A percentile compares a stretch with the other conserved stretches of the same genome.
phyloP scores from a whole-genome alignment of 169 alveolate species.

The Amoebophrya sp. region DNA sequence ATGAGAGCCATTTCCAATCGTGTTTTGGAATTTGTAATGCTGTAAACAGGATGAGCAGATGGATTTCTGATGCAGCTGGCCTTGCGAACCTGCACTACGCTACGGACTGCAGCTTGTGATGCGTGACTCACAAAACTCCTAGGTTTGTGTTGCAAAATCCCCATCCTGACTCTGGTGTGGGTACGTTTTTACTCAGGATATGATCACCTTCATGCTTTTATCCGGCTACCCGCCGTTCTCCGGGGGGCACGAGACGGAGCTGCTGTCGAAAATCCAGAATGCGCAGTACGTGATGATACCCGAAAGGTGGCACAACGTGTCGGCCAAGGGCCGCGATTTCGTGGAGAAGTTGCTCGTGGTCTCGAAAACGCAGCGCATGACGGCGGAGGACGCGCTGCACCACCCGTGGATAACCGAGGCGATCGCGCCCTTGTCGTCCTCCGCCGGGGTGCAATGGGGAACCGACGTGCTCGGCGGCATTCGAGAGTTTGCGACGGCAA shows the following conservation, averaged over 20 bases:
- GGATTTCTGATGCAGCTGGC: no score
- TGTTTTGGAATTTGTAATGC: no score
- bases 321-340: slow-evolving; percentile 47
- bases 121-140: no score
- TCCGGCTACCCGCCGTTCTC: slow-evolving; percentile 62
- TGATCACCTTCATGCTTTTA: slow-evolving; percentile 53
- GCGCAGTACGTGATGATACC: slow-evolving; percentile 34
- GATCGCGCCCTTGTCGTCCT: not conserved
- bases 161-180: no score
- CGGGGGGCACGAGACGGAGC: slow-evolving; percentile 39
- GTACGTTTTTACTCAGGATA: no score
- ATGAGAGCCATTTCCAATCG: no score
- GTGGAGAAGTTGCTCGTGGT: slow-evolving; percentile 42
- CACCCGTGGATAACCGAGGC: slow-evolving; percentile 47
- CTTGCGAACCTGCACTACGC: no score
- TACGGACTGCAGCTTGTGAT: no score
- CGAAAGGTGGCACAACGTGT: slow-evolving; percentile 33
- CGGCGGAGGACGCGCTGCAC: slow-evolving; percentile 43
- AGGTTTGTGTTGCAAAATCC: no score
- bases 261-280: slow-evolving; percentile 40
- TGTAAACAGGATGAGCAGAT: no score
- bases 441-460: not conserved
- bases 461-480: slow-evolving; percentile 21
- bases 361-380: slow-evolving; percentile 38
- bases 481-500: slow-evolving; percentile 18